Percentiles rank a stretch among this genome's conserved stretches.
Evolutionary conservation across 257 asterid genomes (phyloP).

Genomic region (Salvia miltiorrhiza): DNA sequence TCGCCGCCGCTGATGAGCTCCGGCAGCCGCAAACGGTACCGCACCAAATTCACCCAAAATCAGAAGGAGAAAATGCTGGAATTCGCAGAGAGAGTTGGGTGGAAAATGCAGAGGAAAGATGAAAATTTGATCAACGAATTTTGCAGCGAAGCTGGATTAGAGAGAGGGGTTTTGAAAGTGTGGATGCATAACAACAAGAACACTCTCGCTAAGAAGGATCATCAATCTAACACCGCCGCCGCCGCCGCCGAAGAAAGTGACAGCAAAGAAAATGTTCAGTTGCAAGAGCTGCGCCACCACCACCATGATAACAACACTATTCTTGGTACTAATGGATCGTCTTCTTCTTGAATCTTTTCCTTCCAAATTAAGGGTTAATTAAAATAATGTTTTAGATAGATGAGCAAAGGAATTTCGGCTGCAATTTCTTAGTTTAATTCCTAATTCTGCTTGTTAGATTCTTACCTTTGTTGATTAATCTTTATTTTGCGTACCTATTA

Average conservation of each 20-base stretch:
- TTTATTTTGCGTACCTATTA: constrained; percentile 16
- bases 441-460: constrained; percentile 20
- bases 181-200: constrained; percentile 94
- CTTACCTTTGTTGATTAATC: constrained; percentile 4
- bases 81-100: constrained; percentile 56
- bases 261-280: background rate
- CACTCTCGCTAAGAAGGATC: constrained; percentile 40
- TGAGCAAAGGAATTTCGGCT: background rate
- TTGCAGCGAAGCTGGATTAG: constrained; percentile 58
- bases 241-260: background rate
- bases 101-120: constrained; percentile 76
- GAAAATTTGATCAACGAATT: constrained; percentile 46
- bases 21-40: constrained; percentile 40
- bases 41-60: constrained; percentile 60
- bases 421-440: constrained; percentile 11
- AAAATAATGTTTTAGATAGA: constrained; percentile 22
- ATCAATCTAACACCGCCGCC: constrained; percentile 23
- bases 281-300: background rate
- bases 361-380: constrained; percentile 9
- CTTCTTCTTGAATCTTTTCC: constrained; percentile 40
- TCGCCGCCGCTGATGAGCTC: background rate
- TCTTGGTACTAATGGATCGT: constrained; percentile 48
- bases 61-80: constrained; percentile 73
- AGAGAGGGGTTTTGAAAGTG: constrained; percentile 65
- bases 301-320: constrained; percentile 5